These are phyloP conservation scores for Penicillium sp. DNA, from an alignment of 2,329 filamentous ascomycete species.

Conservation along the genomic window DNA sequence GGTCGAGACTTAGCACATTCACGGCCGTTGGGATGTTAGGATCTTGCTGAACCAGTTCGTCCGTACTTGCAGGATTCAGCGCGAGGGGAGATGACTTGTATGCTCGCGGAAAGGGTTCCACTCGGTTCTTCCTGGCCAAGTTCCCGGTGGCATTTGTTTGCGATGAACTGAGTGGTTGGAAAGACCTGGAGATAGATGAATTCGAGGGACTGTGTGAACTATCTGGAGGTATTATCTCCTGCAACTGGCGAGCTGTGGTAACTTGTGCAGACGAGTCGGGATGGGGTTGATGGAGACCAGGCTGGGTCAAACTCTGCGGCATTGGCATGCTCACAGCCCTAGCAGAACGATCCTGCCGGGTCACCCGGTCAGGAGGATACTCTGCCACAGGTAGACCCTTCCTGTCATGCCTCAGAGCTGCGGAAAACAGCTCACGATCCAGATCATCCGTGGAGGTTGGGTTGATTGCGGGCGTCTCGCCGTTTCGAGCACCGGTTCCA, in stretches of 20 bases:
- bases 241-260: constrained; percentile 7
- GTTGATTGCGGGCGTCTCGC: background rate
- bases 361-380: background rate
- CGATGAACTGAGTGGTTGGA: background rate
- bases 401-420: constrained; percentile 24
- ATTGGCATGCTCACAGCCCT: background rate
- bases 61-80: constrained; percentile 21
- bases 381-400: constrained; percentile 7
- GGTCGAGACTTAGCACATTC: background rate
- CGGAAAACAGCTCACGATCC: constrained; percentile 27
- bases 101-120: constrained; percentile 12
- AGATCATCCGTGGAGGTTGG: constrained; percentile 18
- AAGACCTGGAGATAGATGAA: background rate
- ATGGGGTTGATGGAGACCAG: background rate
- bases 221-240: constrained; percentile 2
- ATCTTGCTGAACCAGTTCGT: constrained; percentile 8
- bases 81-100: constrained; percentile 38
- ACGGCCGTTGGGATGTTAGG: background rate
- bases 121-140: constrained; percentile 5
- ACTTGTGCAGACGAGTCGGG: background rate
- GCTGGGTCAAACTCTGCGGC: constrained; percentile 2
- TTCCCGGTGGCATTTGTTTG: background rate
- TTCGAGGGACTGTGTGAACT: background rate
- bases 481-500: constrained; percentile 1
- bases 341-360: background rate